Evolutionary conservation across 2,329 filamentous ascomycete genomes (phyloP), one percentile per base, ranked within the genome.

Genomic region (Curvularia verruculosa): DNA sequence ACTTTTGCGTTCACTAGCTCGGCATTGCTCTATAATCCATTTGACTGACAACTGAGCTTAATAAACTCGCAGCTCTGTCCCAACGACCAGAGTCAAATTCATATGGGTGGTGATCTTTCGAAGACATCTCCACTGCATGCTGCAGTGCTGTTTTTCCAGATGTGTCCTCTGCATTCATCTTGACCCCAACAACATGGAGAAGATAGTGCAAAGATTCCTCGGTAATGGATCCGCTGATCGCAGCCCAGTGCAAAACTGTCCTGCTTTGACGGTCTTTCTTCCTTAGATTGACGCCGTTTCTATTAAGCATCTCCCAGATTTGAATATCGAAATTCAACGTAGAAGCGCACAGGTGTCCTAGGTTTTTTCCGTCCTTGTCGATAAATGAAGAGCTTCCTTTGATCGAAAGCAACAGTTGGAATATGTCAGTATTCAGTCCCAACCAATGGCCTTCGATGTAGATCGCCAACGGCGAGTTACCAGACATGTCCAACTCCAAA

Each of bases 321-420:
- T 40, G 21, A 49, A 60, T 28, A 4, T 36, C 29, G 43, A 15
- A 52, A 18, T 13, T 15, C 34, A 34, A 40, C 3, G 53, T 28
- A 1, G 12, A 48, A 52, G 46, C 24, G 37, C 36, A 49, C 8
- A 60, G 26, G 47, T 60, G 49, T 44, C 54, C 54, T n/a, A 60
- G 53, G 29, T 54, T 54, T 57, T 52, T 26, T 34, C 54, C 58
- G 3, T 56, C 12, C 6, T 36, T 54, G 43, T 60, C 47, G 6
- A 56, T 21, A 57, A 52, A 51, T 5, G 21, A 54, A 47, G 58
- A 39, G 58, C 18, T 60, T 54, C 58, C 58, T 39, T 60, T 39
- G 29, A 54, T 18, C n/a, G 26, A 53, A 49, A 57, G 49, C 28
- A 57, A 36, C n/a, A 3, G 19, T 28, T 44, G 36, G 26, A 23